Evolutionary conservation across 768 basidiomycete genomes (phyloP), one percentile per base, ranked within the genome.

Genomic region (Russula earlei): DNA sequence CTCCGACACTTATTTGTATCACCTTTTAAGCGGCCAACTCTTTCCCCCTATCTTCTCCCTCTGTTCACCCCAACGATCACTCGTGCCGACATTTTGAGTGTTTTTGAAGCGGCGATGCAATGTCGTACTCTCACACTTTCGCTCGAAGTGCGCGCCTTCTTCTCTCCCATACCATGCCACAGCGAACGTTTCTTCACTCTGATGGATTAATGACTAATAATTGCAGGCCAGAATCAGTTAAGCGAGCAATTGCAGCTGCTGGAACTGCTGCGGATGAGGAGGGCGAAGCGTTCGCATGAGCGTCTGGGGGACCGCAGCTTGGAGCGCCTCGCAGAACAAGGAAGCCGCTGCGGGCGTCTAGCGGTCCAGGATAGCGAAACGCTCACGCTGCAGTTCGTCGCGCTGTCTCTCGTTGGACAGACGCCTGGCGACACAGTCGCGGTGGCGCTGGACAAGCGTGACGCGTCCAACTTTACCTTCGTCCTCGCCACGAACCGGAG

Each of bases 351-450:
- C 20, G 57, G 57, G 47, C 57, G 57, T 22, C 52, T 58, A 14
- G 52, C 52, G 17, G 47, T 54, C 1, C 57, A 54, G 42, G 57
- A 58, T 27, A 6, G 44, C 29, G 57, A 58, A 38, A 49, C 52
- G 41, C 52, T 58, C 41, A 54, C 49, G 51, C 41, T 58, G 36
- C 57, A 58, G 27, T 41, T 58, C 27, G 52, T 58, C 27, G 51
- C 57, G 22, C n/a, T 58, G n/a, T 58, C 46, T 14, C 40, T 58
- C 52, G 52, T 58, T 47, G 57, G 57, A 33, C 52, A 58, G 47
- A 49, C 52, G 22, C 57, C 41, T 33, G 57, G 57, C 4, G 52
- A 58, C 29, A 58, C 57, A n/a, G 47, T 49, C 41, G 57, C 57
- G 6, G 57, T 58, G 20, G 57, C 57, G 36, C 50, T 58, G 3